Conservation (phyloP, 768 basidiomycete genomes). For the Rhodotorula sphaerocarpa region DNA sequence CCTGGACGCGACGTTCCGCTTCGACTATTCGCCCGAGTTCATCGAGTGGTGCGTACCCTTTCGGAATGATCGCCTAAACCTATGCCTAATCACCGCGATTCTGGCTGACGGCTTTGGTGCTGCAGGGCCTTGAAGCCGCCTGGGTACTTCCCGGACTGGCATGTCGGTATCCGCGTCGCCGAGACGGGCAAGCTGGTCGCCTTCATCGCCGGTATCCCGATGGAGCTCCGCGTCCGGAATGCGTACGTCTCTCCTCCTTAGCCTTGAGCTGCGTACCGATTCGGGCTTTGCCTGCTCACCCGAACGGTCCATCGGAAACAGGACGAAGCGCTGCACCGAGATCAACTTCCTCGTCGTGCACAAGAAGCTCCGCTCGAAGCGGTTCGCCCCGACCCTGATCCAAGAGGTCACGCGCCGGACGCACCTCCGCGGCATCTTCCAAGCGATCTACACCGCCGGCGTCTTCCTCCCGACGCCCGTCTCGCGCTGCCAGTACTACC, state of each 20-base stretch:
- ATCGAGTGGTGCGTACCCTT: slow-evolving; percentile 67
- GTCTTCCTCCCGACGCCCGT: slow-evolving; percentile 89
- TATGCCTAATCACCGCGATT: not conserved
- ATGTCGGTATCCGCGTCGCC: slow-evolving; percentile 72
- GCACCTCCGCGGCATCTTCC: slow-evolving; percentile 80
- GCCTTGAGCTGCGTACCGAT: too few relatives aligned
- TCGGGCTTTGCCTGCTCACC: too few relatives aligned
- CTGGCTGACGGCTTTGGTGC: too few relatives aligned
- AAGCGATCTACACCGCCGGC: slow-evolving; percentile 94
- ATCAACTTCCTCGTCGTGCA: slow-evolving; percentile 97
- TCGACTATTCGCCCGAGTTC: slow-evolving; percentile 92
- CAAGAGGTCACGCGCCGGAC: slow-evolving; percentile 93
- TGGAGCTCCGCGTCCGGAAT: slow-evolving; percentile 71
- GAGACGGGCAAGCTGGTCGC: slow-evolving; percentile 82
- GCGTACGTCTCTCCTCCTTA: slow-evolving; percentile 53
- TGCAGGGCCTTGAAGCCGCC: slow-evolving; percentile 90
- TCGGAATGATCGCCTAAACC: too few relatives aligned
- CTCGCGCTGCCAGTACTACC: slow-evolving; percentile 71
- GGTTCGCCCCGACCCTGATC: slow-evolving; percentile 88
- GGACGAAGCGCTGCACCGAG: slow-evolving; percentile 66
- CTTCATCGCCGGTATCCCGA: slow-evolving; percentile 88
- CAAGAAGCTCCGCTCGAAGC: slow-evolving; percentile 92
- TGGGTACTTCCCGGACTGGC: slow-evolving; percentile 89
- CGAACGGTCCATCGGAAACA: too few relatives aligned
- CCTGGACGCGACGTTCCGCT: slow-evolving; percentile 88